Conservation (phyloP, 2,329 filamentous ascomycete species). For the Trematosphaeria pertusa region DNA sequence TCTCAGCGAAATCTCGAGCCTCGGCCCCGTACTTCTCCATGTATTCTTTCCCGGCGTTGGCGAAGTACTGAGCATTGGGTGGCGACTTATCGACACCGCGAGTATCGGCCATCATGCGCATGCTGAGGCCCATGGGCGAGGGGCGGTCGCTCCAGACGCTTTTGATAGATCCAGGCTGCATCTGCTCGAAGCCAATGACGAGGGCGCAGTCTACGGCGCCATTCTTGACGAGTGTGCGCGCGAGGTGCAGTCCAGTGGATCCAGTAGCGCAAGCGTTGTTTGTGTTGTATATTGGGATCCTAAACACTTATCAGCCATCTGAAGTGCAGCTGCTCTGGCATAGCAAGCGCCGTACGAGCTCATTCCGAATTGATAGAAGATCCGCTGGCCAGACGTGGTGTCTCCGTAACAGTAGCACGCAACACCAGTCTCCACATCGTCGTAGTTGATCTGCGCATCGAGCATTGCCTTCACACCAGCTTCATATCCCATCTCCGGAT, state of each 20-base stretch:
- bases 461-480: constrained; percentile 85
- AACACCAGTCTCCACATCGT: constrained; percentile 90
- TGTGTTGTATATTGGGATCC: constrained; percentile 97
- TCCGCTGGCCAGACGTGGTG: constrained; percentile 89
- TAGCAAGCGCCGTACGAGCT: too few relatives aligned
- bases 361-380: constrained; percentile 99
- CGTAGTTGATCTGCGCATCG: constrained; percentile 87
- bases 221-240: constrained; percentile 75
- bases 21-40: constrained; percentile 92
- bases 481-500: constrained; percentile 91
- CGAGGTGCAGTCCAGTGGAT: constrained; percentile 85
- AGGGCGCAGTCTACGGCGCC: constrained; percentile 86
- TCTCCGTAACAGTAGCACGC: constrained; percentile 98
- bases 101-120: constrained; percentile 82
- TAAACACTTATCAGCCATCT: too few relatives aligned
- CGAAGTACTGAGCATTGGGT: constrained; percentile 89
- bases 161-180: constrained; percentile 86
- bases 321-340: too few relatives aligned
- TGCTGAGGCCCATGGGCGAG: constrained; percentile 76
- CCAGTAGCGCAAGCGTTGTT: constrained; percentile 98
- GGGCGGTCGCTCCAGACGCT: constrained; percentile 81
- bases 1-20: constrained; percentile 88
- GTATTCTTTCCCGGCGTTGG: constrained; percentile 90
- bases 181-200: constrained; percentile 96
- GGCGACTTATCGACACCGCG: constrained; percentile 80